Base-by-base conservation (phyloP, 164 flowering plant species). In the Stephania japonica region DNA sequence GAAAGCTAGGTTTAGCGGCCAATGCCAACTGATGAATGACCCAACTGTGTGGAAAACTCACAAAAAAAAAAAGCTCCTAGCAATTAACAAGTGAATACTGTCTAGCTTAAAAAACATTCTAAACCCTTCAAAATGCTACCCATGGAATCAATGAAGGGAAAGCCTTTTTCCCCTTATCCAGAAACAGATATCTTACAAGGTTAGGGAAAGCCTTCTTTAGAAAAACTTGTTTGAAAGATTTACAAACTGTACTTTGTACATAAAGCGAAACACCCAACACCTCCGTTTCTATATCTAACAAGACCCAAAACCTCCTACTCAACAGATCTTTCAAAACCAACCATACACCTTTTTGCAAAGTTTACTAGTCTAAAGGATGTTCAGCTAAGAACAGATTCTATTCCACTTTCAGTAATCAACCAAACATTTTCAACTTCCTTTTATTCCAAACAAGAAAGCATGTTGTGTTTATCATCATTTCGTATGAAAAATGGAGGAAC, bases 401-500 rank as follows among this genome's bases (percentile, higher is more conserved):
- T n/a, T n/a, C n/a, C n/a, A n/a, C 56, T 68, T 18, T 68, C 7
- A 18, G n/a, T 68, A 14, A 16, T 26, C 23, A 42, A 13, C 24
- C 23, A 1, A n/a, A 64, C 13, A 14, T 11, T 65, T 65, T 66
- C 12, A 47, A 47, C 10, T 47, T 47, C 10, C 16, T 47, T 66
- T 73, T 66, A 32, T 65, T 66, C 49, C 43, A 23, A 53, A 12
- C 24, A 42, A 74, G 32, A 59, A 42, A 56, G 21, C 62, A 56
- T 16, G 62, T 16, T 25, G 67, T 19, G 38, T 32, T 32, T 32
- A 69, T 18, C 23, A n/a, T 68, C 67, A 71, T 68, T 74, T 66
- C 38, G 42, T 18, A 27, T 18, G 44, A 38, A 68, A 68, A 9
- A 14, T 1, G 24, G 12, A 11, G 16, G 11, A 38, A n/a, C 18